Evolutionary conservation across 169 alveolate genomes (phyloP), one percentile per base, ranked within the genome.

Genomic region (Eimeria sp.): DNA sequence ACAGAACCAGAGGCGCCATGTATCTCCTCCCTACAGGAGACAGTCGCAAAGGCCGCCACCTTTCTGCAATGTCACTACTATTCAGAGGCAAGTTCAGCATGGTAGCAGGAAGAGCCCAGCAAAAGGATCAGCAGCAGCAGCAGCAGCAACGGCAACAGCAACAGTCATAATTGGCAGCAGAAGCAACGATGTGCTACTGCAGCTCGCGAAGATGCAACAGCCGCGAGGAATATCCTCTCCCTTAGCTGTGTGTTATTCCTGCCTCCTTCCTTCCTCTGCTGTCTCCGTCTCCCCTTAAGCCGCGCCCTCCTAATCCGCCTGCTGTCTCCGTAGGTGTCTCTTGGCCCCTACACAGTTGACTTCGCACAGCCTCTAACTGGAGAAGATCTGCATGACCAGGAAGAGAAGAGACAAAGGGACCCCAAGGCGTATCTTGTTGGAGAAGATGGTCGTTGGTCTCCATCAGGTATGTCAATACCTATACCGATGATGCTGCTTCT

Each of bases 341-440:
- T 93, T 25, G 96, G 96, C 80, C 96, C 96, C 47, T 93, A 93
- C 88, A 82, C 93, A 34, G 67, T 93, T 45, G 96, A 93, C 87
- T 93, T 93, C 78, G 96, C 89, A 25, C 87, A 82, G 92, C 94
- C 96, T 14, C 83, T 93, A 40, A 67, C 61, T 7, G 76, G 67
- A n/a, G 94, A 63, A 22, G 96, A 93, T 40, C 61, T 27, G 78
- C 54, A 18, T 22, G 51, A 25, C 75, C 87, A n/a, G 72, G 58
- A 34, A 70, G 30, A 67, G 73, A 47, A 89, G 82, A 75, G 51
- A 25, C 92, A 57, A 76, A n/a, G 7, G 76, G 49, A 83, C 34
- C 92, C 25, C 18, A 43, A 49, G 70, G 92, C 92, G 5, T 30
- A 49, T 49, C 91, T 57, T 18, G 20, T 83, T 58, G 75, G 40